Evolutionary conservation across 2,329 filamentous ascomycete species (phyloP).

Genomic region (Pseudocercospora fuligena): DNA sequence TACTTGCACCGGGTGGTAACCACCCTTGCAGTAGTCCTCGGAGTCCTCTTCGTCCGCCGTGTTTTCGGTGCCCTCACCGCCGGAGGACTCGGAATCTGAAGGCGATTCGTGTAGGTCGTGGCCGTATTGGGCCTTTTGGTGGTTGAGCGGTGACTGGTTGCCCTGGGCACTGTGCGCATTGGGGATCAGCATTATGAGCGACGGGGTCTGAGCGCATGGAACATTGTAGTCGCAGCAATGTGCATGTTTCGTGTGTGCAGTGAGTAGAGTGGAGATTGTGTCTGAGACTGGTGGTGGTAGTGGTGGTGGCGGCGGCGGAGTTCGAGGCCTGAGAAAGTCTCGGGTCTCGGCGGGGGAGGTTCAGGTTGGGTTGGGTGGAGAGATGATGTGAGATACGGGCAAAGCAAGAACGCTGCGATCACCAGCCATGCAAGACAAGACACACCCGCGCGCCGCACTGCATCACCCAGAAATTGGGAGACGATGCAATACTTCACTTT

Average conservation of each 20-base stretch:
- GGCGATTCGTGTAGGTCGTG: conserved; percentile 72
- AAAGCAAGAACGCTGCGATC: conserved; percentile 5
- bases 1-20: conserved; percentile 92
- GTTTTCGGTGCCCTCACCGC: conserved; percentile 81
- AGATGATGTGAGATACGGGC: conserved; percentile 23
- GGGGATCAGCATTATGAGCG: conserved; percentile 33
- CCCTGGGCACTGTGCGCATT: conserved; percentile 31
- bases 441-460: neutral
- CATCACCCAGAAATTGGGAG: neutral
- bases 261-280: conserved; percentile 1
- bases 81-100: conserved; percentile 64
- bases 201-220: conserved; percentile 18
- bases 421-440: neutral
- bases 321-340: conserved; percentile 17
- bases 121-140: conserved; percentile 48
- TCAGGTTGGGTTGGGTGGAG: neutral
- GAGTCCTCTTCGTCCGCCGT: conserved; percentile 98
- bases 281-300: conserved; percentile 9
- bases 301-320: conserved; percentile 18
- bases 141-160: conserved; percentile 36
- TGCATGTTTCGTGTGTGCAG: conserved; percentile 20
- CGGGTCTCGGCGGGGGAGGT: conserved; percentile 19
- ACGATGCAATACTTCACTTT: neutral
- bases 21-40: conserved; percentile 98
- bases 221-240: conserved; percentile 20